Evolutionary conservation across 257 asterid species (phyloP).

Genomic region (Rhazya stricta): DNA sequence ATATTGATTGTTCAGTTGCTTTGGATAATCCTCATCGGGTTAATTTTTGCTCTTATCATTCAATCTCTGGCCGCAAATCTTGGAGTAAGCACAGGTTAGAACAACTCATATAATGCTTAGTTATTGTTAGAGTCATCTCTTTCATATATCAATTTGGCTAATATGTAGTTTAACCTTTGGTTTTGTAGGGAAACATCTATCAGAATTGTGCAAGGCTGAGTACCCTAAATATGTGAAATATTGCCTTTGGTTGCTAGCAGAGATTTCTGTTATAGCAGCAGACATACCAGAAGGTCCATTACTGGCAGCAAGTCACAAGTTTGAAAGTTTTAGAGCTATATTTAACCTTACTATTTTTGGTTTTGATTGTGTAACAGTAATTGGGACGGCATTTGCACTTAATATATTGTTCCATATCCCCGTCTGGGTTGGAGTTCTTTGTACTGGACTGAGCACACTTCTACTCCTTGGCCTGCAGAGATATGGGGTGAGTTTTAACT

Average conservation of each 20-base stretch:
- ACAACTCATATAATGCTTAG: not conserved
- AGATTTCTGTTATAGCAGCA: constrained; percentile 85
- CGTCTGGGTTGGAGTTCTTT: constrained; percentile 84
- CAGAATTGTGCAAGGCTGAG: constrained; percentile 78
- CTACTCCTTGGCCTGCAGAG: constrained; percentile 64
- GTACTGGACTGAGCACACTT: constrained; percentile 82
- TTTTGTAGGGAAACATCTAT: constrained; percentile 62
- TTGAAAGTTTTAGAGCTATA: not conserved
- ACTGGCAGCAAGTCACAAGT: not conserved
- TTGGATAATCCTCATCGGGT: constrained; percentile 86
- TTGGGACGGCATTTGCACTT: constrained; percentile 91
- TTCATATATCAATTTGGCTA: not conserved
- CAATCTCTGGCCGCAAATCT: constrained; percentile 96
- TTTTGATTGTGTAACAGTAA: constrained; percentile 37
- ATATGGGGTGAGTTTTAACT: constrained; percentile 47
- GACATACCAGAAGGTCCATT: constrained; percentile 83
- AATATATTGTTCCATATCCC: constrained; percentile 76
- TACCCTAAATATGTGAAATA: constrained; percentile 60
- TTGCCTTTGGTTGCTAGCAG: constrained; percentile 81
- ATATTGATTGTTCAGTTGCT: constrained; percentile 48
- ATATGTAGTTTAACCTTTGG: not conserved
- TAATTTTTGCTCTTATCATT: constrained; percentile 75
- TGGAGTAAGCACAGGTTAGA: constrained; percentile 82
- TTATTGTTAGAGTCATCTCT: too few relatives aligned
- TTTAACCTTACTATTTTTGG: not conserved